Conservation (phyloP, 2,329 filamentous ascomycete species). For the Knufia petricola region DNA sequence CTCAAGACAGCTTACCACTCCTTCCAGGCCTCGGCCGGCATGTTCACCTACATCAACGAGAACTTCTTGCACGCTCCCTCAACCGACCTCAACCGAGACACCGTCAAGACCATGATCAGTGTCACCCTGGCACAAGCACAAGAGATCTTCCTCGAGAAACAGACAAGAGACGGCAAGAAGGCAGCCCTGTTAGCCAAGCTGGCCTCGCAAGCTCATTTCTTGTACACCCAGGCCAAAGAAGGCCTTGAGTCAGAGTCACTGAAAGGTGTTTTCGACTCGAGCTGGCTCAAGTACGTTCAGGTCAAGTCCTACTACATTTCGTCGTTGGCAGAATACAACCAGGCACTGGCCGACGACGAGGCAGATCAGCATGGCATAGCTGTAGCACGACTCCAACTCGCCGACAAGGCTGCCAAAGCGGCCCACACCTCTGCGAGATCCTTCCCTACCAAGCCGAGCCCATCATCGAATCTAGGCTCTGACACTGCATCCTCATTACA, state of each 20-base stretch:
- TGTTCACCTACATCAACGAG: constrained; percentile 99
- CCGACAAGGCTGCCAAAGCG: constrained; percentile 68
- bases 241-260: constrained; percentile 87
- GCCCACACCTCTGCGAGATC: constrained; percentile 65
- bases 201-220: constrained; percentile 76
- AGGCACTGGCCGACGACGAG: constrained; percentile 83
- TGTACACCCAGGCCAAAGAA: constrained; percentile 81
- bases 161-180: constrained; percentile 87
- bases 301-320: constrained; percentile 73
- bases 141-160: constrained; percentile 95
- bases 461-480: constrained; percentile 71
- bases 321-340: constrained; percentile 85
- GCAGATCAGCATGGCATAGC: constrained; percentile 77
- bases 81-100: constrained; percentile 89
- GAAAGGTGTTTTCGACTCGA: constrained; percentile 85
- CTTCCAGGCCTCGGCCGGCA: constrained; percentile 94
- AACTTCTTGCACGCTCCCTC: constrained; percentile 97
- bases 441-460: constrained; percentile 70
- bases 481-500: constrained; percentile 65
- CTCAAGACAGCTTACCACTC: constrained; percentile 96
- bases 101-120: constrained; percentile 85
- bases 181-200: constrained; percentile 83
- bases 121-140: constrained; percentile 93
- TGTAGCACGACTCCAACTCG: constrained; percentile 71
- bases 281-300: constrained; percentile 66